Evolutionary conservation across 257 asterid species (phyloP).

Genomic region (Jacaranda mimosifolia): DNA sequence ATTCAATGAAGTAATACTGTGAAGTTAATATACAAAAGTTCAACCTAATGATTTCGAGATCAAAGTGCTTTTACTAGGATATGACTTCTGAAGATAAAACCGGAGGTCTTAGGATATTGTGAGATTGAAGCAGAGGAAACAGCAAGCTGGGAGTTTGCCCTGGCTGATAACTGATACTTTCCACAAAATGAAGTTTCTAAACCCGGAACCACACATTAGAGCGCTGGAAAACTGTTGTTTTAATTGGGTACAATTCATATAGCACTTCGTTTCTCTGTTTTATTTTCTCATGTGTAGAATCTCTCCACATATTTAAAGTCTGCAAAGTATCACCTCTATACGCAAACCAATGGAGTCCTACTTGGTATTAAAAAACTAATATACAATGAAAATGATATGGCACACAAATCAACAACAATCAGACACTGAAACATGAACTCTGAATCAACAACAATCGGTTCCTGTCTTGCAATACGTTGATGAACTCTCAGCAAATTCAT

Average conservation of each 20-base stretch:
- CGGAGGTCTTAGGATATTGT: not conserved
- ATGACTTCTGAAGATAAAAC: conserved; percentile 17
- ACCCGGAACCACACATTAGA: conserved; percentile 8
- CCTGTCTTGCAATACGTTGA: not conserved
- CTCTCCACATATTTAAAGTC: not conserved
- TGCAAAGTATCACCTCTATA: conserved; percentile 12
- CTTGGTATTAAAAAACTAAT: conserved; percentile 18
- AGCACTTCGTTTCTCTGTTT: conserved; percentile 13
- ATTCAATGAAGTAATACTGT: not conserved
- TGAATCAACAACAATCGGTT: not conserved
- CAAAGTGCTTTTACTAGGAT: conserved; percentile 10
- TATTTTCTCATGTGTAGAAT: not conserved
- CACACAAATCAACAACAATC: conserved; percentile 12
- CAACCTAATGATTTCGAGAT: not conserved
- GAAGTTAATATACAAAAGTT: conserved; percentile 7
- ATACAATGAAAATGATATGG: conserved; percentile 23
- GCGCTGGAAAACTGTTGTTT: conserved; percentile 8
- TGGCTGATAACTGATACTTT: not conserved
- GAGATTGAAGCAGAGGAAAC: conserved; percentile 21
- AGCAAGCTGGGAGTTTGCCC: conserved; percentile 16
- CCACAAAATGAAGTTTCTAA: not conserved
- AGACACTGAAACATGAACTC: conserved; percentile 22
- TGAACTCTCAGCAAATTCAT: conserved; percentile 9
- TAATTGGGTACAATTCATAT: conserved; percentile 5
- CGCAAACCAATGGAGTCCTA: conserved; percentile 22